These are phyloP conservation scores for Psidium guajava DNA, from an alignment of 345 rosid genomes.

Conservation along the genomic window DNA sequence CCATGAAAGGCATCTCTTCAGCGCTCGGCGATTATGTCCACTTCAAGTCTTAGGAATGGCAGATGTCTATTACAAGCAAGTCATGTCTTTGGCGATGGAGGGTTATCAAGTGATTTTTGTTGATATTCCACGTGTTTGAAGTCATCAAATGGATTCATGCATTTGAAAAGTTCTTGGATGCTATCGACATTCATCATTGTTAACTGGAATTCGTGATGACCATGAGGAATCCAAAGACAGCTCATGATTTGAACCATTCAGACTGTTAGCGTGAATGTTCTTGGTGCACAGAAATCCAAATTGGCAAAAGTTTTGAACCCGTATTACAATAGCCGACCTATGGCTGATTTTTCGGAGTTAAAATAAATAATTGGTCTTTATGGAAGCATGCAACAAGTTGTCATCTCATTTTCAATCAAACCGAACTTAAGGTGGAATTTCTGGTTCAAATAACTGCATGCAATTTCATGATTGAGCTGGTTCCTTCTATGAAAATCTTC, in stretches of 20 bases:
- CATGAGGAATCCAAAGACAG: too few species aligned
- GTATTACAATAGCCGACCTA: slow-evolving; percentile 93
- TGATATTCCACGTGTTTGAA: slow-evolving; percentile 98
- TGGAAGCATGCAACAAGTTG: slow-evolving; percentile 99
- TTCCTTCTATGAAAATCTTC: slow-evolving; percentile 99
- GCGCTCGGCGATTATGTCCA: slow-evolving; percentile 96
- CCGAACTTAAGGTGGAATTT: slow-evolving; percentile 93
- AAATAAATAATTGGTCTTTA: slow-evolving; percentile 92
- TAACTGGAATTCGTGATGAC: too few species aligned
- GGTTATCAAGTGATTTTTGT: slow-evolving; percentile 90
- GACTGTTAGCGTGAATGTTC: slow-evolving; percentile 95
- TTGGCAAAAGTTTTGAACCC: slow-evolving; percentile 94
- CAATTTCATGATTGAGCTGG: slow-evolving; percentile 98
- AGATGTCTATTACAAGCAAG: slow-evolving; percentile 95
- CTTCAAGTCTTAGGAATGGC: slow-evolving; percentile 99
- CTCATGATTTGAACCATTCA: too few species aligned
- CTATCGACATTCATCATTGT: slow-evolving; percentile 90
- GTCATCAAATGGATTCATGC: slow-evolving; percentile 97
- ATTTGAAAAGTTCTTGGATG: slow-evolving; percentile 94
- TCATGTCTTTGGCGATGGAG: slow-evolving; percentile 95
- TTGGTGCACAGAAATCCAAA: slow-evolving; percentile 94
- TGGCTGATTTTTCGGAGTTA: slow-evolving; percentile 89
- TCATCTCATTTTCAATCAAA: slow-evolving; percentile 93
- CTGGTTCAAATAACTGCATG: slow-evolving; percentile 98
- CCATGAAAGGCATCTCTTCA: slow-evolving; percentile 71